phyloP scores from a whole-genome alignment of 2,329 filamentous ascomycete genomes.

The Colletotrichum tofieldiae region DNA sequence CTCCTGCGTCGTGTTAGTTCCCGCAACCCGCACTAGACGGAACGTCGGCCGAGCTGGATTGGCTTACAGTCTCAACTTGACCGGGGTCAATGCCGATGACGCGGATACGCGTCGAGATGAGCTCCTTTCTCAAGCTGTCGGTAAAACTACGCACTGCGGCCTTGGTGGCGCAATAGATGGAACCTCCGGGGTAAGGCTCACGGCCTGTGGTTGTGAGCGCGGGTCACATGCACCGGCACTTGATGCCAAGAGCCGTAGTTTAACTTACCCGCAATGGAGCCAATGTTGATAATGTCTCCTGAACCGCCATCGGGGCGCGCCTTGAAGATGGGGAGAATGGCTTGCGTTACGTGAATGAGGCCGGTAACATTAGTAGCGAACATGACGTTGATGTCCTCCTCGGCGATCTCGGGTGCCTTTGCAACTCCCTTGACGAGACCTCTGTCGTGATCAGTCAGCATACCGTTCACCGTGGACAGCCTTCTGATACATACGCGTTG shows the following conservation, averaged over 20 bases:
- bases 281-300: constrained; percentile 96
- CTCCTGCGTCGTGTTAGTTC: constrained; percentile 65
- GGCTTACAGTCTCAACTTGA: constrained; percentile 86
- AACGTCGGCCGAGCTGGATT: background rate
- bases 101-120: constrained; percentile 84
- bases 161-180: constrained; percentile 95
- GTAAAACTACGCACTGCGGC: constrained; percentile 90
- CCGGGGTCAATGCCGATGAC: constrained; percentile 93
- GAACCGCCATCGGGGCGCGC: constrained; percentile 80
- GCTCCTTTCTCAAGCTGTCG: constrained; percentile 85
- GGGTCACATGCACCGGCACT: background rate
- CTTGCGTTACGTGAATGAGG: constrained; percentile 97
- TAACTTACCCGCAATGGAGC: constrained; percentile 82
- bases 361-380: constrained; percentile 95
- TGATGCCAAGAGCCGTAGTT: background rate
- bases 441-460: constrained; percentile 59
- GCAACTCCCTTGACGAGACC: constrained; percentile 92
- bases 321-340: constrained; percentile 86
- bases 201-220: constrained; percentile 63
- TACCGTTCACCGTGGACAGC: background rate
- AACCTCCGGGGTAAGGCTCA: constrained; percentile 87
- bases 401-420: constrained; percentile 84
- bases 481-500: constrained; percentile 83
- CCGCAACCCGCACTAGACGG: background rate
- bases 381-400: constrained; percentile 89